Conservation (phyloP, 495 filamentous ascomycete genomes). For the Hypoxylon perforatum region DNA sequence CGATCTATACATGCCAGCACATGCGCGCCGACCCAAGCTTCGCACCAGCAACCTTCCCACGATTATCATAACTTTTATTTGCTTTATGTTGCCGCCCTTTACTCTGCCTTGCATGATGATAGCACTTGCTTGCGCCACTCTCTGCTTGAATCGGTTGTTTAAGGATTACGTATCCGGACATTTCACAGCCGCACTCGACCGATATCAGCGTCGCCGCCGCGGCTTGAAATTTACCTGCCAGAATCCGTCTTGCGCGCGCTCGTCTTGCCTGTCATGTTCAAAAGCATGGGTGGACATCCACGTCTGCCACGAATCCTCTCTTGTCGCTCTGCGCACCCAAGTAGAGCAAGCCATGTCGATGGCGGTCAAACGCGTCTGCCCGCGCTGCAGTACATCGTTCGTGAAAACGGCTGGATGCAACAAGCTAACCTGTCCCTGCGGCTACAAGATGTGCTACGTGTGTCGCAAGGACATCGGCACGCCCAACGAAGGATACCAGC, state of each 20-base stretch:
- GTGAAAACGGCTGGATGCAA: constrained; percentile 95
- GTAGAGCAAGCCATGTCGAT: constrained; percentile 91
- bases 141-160: constrained; percentile 49
- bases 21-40: constrained; percentile 58
- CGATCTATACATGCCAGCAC: constrained; percentile 73
- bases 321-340: constrained; percentile 84
- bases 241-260: constrained; percentile 69
- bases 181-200: constrained; percentile 62
- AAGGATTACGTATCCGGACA: constrained; percentile 46
- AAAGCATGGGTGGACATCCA: constrained; percentile 75
- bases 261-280: constrained; percentile 81
- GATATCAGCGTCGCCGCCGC: constrained; percentile 69
- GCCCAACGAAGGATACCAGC: constrained; percentile 71
- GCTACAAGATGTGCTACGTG: constrained; percentile 97
- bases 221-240: constrained; percentile 80
- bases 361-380: constrained; percentile 95
- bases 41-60: constrained; percentile 58
- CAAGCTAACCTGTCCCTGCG: constrained; percentile 96
- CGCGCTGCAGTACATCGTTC: constrained; percentile 87
- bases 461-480: constrained; percentile 72
- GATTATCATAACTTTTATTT: constrained; percentile 54
- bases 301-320: constrained; percentile 83
- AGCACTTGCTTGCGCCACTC: constrained; percentile 50
- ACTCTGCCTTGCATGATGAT: constrained; percentile 62
- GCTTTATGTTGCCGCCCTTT: constrained; percentile 61